Base-by-base conservation (phyloP, 2,329 filamentous ascomycete species). In the Torrubiella hemipterigena region DNA sequence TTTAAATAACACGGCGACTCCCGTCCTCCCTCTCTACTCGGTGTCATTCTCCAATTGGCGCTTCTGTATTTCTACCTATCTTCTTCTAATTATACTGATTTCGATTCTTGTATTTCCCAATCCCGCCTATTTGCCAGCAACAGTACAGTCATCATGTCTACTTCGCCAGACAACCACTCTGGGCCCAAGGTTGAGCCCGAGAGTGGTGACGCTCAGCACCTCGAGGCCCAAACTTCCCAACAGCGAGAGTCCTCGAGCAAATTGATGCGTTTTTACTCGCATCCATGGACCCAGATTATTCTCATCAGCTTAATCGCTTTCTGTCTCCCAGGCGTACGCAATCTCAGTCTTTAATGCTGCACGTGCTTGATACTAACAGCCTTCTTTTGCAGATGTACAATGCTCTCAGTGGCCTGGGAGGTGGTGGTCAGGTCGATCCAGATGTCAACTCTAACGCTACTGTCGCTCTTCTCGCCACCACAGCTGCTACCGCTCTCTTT, bases 251-350 rank as follows among this genome's bases (percentile, higher is more conserved):
- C 29, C 17, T 39, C 33, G 27, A 46, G 41, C 11, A 37, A 40
- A 33, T 31, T 44, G 8, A 38, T 42, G 26, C 36, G 42, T 22
- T 34, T 61, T 30, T 63, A 60, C 40, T 48, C 54, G 6, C 48
- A 64, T 37, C 55, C 58, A 11, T 67, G 61, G 62, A 58, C 58
- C 25, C 62, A 67, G 42, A 62, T 66, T 29, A 17, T 61, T 3
- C 48, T 66, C 30, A 65, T 66, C 34, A 61, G 58, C 43, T 50
- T 65, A 30, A 65, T 67, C 31, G 65, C 59, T 39, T 65, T 66
- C 41, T 66, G 61, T 32, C 54, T 59, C 20, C 61, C 60, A 6
- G 58, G 58, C 11, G 57, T 59, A 47, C 30, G 60, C 53, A 4
- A 8, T 16, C 6, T 16, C 12, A 18, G 4, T 11, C 9, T 16